Evolutionary conservation across 2,329 filamentous ascomycete species (phyloP).

Genomic region (Hypoxylon sp.): DNA sequence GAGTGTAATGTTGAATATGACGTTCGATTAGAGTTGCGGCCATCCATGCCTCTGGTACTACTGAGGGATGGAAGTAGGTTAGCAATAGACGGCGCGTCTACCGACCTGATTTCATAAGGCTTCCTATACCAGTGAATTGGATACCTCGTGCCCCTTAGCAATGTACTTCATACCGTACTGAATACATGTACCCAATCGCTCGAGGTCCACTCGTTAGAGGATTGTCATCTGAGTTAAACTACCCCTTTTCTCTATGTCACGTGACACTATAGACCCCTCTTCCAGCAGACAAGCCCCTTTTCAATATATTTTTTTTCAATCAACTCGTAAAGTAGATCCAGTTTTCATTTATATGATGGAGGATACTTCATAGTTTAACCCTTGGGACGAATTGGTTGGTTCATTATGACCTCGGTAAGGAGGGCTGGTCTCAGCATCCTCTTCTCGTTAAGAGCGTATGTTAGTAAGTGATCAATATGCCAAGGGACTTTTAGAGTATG

Average conservation of each 20-base stretch:
- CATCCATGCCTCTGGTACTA: background rate
- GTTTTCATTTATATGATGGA: background rate
- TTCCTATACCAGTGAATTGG: background rate
- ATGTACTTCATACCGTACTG: background rate
- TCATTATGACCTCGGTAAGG: background rate
- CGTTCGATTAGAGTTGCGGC: conserved; percentile 1
- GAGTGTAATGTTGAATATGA: conserved; percentile 4
- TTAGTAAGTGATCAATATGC: too few relatives aligned
- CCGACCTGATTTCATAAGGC: background rate
- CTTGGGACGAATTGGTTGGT: background rate
- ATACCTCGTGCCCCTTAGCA: background rate
- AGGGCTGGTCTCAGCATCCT: background rate
- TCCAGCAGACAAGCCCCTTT: background rate
- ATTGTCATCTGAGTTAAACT: background rate
- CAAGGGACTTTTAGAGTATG: background rate
- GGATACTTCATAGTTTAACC: background rate
- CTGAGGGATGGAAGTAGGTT: background rate
- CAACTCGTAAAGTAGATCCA: background rate
- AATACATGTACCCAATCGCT: background rate
- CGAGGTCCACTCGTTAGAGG: background rate
- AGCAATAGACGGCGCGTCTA: background rate
- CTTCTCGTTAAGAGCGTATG: background rate
- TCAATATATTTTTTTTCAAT: background rate
- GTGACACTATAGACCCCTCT: background rate
- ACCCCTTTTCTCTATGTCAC: background rate